Conservation (phyloP, 805 yeast species). For the Wickerhamiella australiensis region DNA sequence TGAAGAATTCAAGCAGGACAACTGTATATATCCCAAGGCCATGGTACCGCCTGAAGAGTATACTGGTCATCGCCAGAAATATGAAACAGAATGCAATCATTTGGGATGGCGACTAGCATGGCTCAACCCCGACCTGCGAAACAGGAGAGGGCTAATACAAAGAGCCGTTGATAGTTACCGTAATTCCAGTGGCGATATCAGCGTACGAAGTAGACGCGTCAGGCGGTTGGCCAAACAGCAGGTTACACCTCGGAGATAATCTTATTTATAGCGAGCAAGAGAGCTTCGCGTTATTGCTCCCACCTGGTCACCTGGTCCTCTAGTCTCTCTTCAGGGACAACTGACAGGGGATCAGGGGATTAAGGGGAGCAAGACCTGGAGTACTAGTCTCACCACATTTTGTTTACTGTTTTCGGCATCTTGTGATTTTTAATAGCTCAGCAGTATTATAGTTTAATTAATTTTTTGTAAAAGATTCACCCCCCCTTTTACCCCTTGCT, state of each 20-base stretch:
- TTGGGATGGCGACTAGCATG: constrained; percentile 39
- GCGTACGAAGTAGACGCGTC: constrained; percentile 35
- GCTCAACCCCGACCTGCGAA: constrained; percentile 34
- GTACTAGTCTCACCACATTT: too few relatives aligned
- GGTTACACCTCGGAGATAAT: constrained; percentile 3
- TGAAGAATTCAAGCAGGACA: constrained; percentile 29
- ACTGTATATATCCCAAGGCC: constrained; percentile 41
- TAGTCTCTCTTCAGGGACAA: too few relatives aligned
- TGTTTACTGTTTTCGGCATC: too few relatives aligned
- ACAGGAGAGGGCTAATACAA: constrained; percentile 37
- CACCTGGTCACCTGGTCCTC: too few relatives aligned
- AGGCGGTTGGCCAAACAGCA: constrained; percentile 23
- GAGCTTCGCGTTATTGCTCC: background rate
- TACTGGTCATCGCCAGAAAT: constrained; percentile 35
- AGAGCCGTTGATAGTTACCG: constrained; percentile 44
- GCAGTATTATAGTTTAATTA: background rate
- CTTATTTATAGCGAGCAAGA: background rate
- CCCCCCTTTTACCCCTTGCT: background rate
- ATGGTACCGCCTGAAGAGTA: constrained; percentile 34
- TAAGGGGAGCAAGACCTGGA: too few relatives aligned
- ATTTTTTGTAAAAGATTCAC: background rate
- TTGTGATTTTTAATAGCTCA: background rate
- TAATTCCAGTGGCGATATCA: constrained; percentile 35
- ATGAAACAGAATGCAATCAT: constrained; percentile 38
- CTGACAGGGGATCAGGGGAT: too few relatives aligned